Percentiles rank a stretch among this genome's conserved stretches.
These are phyloP conservation scores for Chlorella sp. DNA, from an alignment of 139 green algal species.

Conservation along the genomic window DNA sequence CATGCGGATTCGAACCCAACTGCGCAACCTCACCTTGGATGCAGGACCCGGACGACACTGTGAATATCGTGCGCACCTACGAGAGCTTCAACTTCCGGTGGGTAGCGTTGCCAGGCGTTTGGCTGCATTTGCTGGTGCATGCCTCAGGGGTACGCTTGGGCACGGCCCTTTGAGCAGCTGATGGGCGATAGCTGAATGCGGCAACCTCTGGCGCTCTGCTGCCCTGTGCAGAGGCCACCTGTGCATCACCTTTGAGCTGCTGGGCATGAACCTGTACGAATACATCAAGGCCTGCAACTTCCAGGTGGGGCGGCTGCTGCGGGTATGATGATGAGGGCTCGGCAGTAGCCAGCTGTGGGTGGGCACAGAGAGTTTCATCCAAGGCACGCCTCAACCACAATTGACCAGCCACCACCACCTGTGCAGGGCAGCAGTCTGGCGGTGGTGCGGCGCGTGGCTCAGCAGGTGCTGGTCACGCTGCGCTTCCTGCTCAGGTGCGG, in stretches of 20 bases:
- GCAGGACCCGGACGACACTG: slow-evolving; percentile 26
- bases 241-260: slow-evolving; percentile 97
- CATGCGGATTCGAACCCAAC: not conserved
- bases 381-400: too few relatives aligned
- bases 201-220: not conserved
- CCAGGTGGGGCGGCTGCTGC: slow-evolving; percentile 68
- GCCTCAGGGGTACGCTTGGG: not conserved
- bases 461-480: slow-evolving; percentile 89
- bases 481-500: slow-evolving; percentile 63
- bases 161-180: not conserved
- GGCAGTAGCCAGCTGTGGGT: too few relatives aligned
- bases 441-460: slow-evolving; percentile 66
- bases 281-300: slow-evolving; percentile 87
- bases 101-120: not conserved
- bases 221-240: slow-evolving; percentile 74
- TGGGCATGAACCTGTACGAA: slow-evolving; percentile 96
- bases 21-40: slow-evolving; percentile 26
- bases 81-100: slow-evolving; percentile 87
- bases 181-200: not conserved
- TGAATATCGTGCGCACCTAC: slow-evolving; percentile 87
- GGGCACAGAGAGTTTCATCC: too few relatives aligned
- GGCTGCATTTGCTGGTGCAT: not conserved
- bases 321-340: too few relatives aligned
- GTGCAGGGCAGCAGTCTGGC: slow-evolving; percentile 57
- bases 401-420: too few relatives aligned